These are phyloP conservation scores for Russula lepida DNA, from an alignment of 768 basidiomycete genomes.

Conservation along the genomic window DNA sequence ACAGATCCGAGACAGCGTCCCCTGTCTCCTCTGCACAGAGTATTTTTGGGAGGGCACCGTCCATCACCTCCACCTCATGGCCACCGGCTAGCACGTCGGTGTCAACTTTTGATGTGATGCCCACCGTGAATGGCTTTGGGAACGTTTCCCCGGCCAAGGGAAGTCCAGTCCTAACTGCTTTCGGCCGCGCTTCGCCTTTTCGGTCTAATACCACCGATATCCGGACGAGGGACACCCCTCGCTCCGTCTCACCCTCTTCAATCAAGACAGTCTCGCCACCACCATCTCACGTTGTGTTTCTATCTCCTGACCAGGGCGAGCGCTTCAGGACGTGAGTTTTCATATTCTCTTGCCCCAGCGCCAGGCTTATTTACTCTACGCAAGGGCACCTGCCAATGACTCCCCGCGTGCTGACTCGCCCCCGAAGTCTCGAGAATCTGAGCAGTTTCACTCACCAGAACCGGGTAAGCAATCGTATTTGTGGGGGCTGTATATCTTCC, in stretches of 20 bases:
- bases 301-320: background rate
- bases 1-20: constrained; percentile 10
- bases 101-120: background rate
- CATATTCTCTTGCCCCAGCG: background rate
- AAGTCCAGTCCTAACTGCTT: background rate
- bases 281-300: background rate
- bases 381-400: background rate
- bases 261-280: constrained; percentile 8
- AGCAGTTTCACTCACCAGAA: background rate
- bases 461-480: background rate
- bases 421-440: constrained; percentile 3
- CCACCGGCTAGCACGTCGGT: background rate
- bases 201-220: background rate
- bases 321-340: constrained; percentile 11
- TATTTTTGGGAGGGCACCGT: constrained; percentile 9
- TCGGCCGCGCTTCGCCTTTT: constrained; percentile 1
- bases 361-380: background rate
- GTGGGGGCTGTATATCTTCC: background rate
- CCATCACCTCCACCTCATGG: background rate
- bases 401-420: background rate
- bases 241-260: background rate
- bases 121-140: background rate
- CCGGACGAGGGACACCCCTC: background rate
- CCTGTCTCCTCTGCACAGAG: constrained; percentile 15
- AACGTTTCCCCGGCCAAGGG: background rate